Evolutionary conservation across 495 filamentous ascomycete species (phyloP).

Genomic region (Hyaloscypha bicolor): DNA sequence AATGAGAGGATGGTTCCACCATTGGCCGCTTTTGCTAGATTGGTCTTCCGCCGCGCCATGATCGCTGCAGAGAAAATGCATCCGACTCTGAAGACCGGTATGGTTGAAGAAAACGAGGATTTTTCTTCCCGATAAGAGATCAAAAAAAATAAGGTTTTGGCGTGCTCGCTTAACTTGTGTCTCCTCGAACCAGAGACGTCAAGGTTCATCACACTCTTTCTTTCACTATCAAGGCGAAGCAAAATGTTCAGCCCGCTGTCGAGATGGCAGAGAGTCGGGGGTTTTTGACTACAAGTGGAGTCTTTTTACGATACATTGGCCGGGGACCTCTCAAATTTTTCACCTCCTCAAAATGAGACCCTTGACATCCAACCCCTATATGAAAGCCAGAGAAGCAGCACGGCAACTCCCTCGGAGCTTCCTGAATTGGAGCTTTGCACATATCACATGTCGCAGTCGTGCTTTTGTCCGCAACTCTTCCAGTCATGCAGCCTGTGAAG

Average conservation of each 20-base stretch:
- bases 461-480: background rate
- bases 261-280: background rate
- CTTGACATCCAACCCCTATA: background rate
- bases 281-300: background rate
- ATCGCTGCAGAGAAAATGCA: background rate
- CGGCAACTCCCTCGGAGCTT: background rate
- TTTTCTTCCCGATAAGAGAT: background rate
- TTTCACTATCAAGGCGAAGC: background rate
- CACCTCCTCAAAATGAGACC: background rate
- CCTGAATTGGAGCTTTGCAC: background rate
- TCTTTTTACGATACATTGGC: background rate
- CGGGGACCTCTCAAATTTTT: background rate
- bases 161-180: background rate
- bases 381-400: background rate
- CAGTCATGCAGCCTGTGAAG: background rate
- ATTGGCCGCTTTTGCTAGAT: conserved; percentile 30
- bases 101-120: background rate
- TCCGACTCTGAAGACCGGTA: background rate
- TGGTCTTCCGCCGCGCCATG: conserved; percentile 29
- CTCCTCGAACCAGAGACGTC: background rate
- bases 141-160: background rate
- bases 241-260: background rate
- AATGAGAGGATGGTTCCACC: conserved; percentile 45
- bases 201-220: background rate
- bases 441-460: background rate